phyloP scores from a whole-genome alignment of 257 asterid genomes.

The Capsicum chinense region DNA sequence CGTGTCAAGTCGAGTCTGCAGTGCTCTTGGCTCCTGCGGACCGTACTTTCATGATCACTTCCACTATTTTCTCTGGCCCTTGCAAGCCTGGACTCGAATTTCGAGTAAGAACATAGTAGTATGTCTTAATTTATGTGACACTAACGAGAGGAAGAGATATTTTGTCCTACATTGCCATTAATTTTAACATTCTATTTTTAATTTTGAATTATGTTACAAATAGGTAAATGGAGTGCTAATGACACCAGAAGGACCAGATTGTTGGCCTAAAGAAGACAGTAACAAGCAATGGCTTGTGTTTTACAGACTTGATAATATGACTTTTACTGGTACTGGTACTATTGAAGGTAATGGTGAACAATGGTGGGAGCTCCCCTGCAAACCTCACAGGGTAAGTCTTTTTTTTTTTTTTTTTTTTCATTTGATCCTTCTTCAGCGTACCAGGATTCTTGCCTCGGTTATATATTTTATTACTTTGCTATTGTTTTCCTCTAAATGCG shows the following conservation, averaged over 20 bases:
- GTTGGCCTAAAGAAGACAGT: slow-evolving; percentile 91
- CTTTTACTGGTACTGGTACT: slow-evolving; percentile 72
- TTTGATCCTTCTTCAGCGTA: no score
- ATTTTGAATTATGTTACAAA: not conserved
- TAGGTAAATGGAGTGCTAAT: slow-evolving; percentile 85
- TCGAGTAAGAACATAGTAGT: slow-evolving; percentile 49
- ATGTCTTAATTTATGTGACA: not conserved
- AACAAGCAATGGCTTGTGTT: slow-evolving; percentile 88
- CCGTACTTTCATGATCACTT: slow-evolving; percentile 62
- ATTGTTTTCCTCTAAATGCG: not conserved
- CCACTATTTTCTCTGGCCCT: slow-evolving; percentile 91
- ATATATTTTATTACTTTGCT: not conserved
- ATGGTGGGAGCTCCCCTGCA: slow-evolving; percentile 99
- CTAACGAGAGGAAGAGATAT: not conserved
- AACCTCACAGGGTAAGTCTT: slow-evolving; percentile 79
- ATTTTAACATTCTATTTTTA: not conserved
- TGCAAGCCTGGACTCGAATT: slow-evolving; percentile 82
- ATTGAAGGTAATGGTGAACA: slow-evolving; percentile 88
- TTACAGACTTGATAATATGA: slow-evolving; percentile 71
- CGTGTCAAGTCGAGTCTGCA: slow-evolving; percentile 71
- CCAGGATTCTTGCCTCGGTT: not conserved
- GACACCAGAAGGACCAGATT: slow-evolving; percentile 94
- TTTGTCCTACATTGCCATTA: not conserved
- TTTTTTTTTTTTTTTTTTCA: not conserved
- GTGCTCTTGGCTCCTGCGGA: slow-evolving; percentile 63